Evolutionary conservation across 2,329 filamentous ascomycete species (phyloP).

Genomic region (Paramyrothecium roridum): DNA sequence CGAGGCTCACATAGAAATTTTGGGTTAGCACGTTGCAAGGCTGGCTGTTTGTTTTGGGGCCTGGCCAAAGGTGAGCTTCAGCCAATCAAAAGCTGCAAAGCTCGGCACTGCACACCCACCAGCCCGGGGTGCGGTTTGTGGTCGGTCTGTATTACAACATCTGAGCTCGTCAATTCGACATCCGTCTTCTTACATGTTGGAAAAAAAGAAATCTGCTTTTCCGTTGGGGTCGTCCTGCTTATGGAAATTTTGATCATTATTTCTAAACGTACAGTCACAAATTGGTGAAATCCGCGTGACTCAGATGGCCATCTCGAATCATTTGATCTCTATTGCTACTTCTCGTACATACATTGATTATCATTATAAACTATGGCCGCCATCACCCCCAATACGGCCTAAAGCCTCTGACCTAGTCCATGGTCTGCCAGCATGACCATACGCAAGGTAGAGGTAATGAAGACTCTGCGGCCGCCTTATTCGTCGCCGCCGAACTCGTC

Average conservation of each 20-base stretch:
- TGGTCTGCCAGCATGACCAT: not conserved
- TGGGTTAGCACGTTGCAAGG: slow-evolving; percentile 19
- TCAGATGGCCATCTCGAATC: too few species aligned
- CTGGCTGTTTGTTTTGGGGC: slow-evolving; percentile 17
- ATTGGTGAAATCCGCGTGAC: too few species aligned
- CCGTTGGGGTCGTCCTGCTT: too few species aligned
- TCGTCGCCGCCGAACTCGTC: slow-evolving; percentile 21
- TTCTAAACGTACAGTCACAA: too few species aligned
- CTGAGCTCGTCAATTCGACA: too few species aligned
- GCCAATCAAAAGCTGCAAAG: slow-evolving; percentile 23
- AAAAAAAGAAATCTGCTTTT: too few species aligned
- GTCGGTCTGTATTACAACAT: too few species aligned
- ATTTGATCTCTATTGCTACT: too few species aligned
- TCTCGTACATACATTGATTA: slow-evolving; percentile 8
- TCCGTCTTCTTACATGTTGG: too few species aligned
- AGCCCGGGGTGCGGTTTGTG: too few species aligned
- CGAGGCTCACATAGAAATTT: slow-evolving; percentile 21
- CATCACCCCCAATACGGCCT: not conserved
- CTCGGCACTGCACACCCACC: not conserved
- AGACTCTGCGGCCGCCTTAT: slow-evolving; percentile 1
- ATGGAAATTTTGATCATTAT: too few species aligned
- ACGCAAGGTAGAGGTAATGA: not conserved
- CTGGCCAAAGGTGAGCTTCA: slow-evolving; percentile 20
- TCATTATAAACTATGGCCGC: slow-evolving; percentile 7
- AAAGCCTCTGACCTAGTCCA: not conserved